A percentile compares a stretch with the other conserved stretches of the same genome.
Evolutionary conservation across 371 early-diverging fungal genomes (phyloP).

Genomic region (Dichotomocladium elegans): DNA sequence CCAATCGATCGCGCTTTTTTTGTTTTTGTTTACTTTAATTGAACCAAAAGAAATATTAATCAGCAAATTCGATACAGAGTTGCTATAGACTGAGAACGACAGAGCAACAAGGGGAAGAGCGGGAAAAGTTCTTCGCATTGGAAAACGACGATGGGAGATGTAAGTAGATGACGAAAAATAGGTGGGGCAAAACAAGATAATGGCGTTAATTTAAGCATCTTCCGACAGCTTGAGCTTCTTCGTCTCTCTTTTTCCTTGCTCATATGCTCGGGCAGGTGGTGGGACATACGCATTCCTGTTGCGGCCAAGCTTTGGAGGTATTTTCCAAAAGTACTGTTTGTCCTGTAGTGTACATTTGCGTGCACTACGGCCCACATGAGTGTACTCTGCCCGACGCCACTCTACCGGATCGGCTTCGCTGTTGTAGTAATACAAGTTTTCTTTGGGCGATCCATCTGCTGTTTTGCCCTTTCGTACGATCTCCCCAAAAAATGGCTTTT

Average conservation of each 20-base stretch:
- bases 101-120: no score
- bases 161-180: no score
- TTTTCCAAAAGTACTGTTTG: constrained; percentile 66
- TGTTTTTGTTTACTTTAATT: no score
- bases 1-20: no score
- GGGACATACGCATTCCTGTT: constrained; percentile 45
- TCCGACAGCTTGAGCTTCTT: neutral
- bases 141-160: no score
- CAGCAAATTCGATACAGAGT: no score
- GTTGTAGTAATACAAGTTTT: constrained; percentile 59
- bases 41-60: no score
- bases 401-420: constrained; percentile 56
- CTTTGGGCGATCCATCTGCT: constrained; percentile 60
- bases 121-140: no score
- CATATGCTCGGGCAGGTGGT: constrained; percentile 28
- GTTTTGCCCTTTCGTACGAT: constrained; percentile 64
- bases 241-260: constrained; percentile 1
- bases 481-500: constrained; percentile 50
- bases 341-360: constrained; percentile 64
- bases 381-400: constrained; percentile 48
- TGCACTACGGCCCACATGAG: constrained; percentile 58
- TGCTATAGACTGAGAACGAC: no score
- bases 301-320: constrained; percentile 60
- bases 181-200: no score
- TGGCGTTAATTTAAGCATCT: neutral